A percentile compares a stretch with the other conserved stretches of the same genome.
Conservation (phyloP, 2,329 filamentous ascomycete species). For the Scorias spongiosa region DNA sequence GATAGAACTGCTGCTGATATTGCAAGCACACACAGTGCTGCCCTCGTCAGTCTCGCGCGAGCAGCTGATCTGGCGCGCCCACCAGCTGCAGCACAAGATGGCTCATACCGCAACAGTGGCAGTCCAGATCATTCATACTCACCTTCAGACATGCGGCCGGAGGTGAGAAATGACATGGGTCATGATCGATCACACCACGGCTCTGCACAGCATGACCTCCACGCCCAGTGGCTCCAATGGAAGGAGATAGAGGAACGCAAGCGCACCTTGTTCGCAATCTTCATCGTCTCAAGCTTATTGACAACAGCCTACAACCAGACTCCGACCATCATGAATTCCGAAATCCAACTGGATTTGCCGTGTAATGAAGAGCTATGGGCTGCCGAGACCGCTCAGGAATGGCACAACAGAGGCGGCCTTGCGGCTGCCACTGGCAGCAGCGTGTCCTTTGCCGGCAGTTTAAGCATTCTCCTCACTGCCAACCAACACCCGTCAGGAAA, state of each 20-base stretch:
- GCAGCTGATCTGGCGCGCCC: conserved; percentile 62
- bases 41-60: conserved; percentile 77
- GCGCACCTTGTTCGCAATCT: conserved; percentile 80
- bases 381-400: conserved; percentile 68
- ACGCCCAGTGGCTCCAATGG: conserved; percentile 78
- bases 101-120: conserved; percentile 2
- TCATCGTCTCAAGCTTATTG: conserved; percentile 77
- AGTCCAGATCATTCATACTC: conserved; percentile 7
- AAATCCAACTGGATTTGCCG: conserved; percentile 76
- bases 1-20: conserved; percentile 85
- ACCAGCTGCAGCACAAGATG: conserved; percentile 7
- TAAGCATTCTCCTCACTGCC: conserved; percentile 66
- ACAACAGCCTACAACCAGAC: conserved; percentile 89
- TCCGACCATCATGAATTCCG: conserved; percentile 82
- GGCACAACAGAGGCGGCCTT: conserved; percentile 61
- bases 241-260: conserved; percentile 81
- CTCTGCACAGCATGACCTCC: conserved; percentile 29
- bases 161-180: conserved; percentile 6
- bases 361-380: conserved; percentile 87
- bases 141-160: conserved; percentile 40
- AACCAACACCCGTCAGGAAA: conserved; percentile 41
- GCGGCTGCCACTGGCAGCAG: conserved; percentile 53
- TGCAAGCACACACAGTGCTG: conserved; percentile 80
- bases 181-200: conserved; percentile 7
- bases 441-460: conserved; percentile 65